Evolutionary conservation across 139 green algal species (phyloP), one percentile per base, ranked within the genome.

Genomic region (Gonium pectorale): DNA sequence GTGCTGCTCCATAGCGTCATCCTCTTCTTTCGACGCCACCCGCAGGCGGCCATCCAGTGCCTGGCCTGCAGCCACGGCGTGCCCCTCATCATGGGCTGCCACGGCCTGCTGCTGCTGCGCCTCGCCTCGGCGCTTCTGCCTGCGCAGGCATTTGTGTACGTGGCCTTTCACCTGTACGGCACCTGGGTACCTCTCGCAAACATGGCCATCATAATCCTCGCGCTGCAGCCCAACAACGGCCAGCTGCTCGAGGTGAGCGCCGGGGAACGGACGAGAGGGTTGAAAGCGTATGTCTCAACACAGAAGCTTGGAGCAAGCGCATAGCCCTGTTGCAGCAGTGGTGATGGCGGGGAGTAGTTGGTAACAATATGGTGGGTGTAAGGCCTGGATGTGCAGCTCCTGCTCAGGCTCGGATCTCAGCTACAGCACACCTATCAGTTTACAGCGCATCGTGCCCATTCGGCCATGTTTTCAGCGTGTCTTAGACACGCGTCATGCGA

Each of bases 41-140:
- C 64, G 4, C 64, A 77, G n/a, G 79, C 44, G 4, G 79, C 79
- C 29, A 27, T 85, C 29, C 79, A 85, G 33, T 64, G 41, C 49
- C 17, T 85, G 64, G 79, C 64, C 6, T 77, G 79, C 49, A 52
- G n/a, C 46, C 46, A 85, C 64, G 79, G 79, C 49, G 51, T 85
- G 35, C 64, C 63, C 2, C 9, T 43, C 37, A 63, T 75, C 33
- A 33, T 85, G 46, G 79, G 79, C 49, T 67, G 46, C 49, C 64
- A 85, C 37, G 26, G 26, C 19, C 37, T 85, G 64, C 0, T 56
- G 22, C 41, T 67, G 26, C 64, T 85, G 46, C 66, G 79, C 27
- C 9, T 85, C 1, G 46, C 49, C 31, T 46, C 15, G 22, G 64
- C 64, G 0, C 4, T 85, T 29, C 79, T 85, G 49, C 79, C 79